Conservation (phyloP, 2,329 filamentous ascomycete species). For the Thielaviopsis ethacetica region DNA sequence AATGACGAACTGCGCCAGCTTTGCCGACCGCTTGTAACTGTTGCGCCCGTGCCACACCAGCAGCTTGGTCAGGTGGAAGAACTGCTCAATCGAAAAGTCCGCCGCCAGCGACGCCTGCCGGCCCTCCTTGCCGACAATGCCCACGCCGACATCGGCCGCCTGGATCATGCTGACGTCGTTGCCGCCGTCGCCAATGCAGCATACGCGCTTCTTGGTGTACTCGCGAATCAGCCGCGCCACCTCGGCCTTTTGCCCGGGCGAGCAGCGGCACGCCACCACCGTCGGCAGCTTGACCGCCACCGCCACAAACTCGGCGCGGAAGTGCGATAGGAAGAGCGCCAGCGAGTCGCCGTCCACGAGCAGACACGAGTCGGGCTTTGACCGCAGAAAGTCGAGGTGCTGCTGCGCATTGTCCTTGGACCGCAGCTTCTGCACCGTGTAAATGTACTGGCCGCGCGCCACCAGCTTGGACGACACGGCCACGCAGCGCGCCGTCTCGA, state of each 20-base stretch:
- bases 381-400: slow-evolving; percentile 72
- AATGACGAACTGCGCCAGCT: slow-evolving; percentile 95
- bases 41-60: slow-evolving; percentile 99
- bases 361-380: slow-evolving; percentile 73
- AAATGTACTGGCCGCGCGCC: slow-evolving; percentile 83
- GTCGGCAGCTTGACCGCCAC: slow-evolving; percentile 76
- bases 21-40: slow-evolving; percentile 88
- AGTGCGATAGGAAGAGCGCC: slow-evolving; percentile 65
- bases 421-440: slow-evolving; percentile 76
- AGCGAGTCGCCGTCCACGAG: slow-evolving; percentile 92
- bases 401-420: slow-evolving; percentile 75
- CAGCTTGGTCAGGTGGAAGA: slow-evolving; percentile 85
- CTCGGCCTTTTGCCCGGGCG: slow-evolving; percentile 91
- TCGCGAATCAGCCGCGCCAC: slow-evolving; percentile 79
- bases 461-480: slow-evolving; percentile 91
- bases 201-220: slow-evolving; percentile 86
- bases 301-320: slow-evolving; percentile 71
- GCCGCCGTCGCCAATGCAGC: slow-evolving; percentile 93
- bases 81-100: slow-evolving; percentile 93
- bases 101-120: slow-evolving; percentile 87
- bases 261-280: slow-evolving; percentile 92
- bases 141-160: slow-evolving; percentile 91
- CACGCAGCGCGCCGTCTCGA: slow-evolving; percentile 92
- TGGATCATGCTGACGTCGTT: slow-evolving; percentile 99
- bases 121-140: slow-evolving; percentile 95